Evolutionary conservation across 257 asterid genomes (phyloP), one percentile per base, ranked within the genome.

Genomic region (Anisodus acutangulus): DNA sequence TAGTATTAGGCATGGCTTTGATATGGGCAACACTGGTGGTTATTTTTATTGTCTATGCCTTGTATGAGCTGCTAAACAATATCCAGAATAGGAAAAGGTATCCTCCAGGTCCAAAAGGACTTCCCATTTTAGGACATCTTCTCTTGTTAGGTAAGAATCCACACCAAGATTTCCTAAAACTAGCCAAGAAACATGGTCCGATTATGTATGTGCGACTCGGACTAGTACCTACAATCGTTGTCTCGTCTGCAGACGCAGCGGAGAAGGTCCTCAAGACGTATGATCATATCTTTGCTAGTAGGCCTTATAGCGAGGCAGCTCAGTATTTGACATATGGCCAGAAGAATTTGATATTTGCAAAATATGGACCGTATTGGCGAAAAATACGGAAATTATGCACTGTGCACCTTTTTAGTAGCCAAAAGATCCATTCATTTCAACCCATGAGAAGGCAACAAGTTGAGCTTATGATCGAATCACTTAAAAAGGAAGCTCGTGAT

Each of bases 381-480:
- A 64, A 64, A 43, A 64, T 64, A 16, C 71, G 43, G 43, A 64
- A 64, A 26, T 26, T 64, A 41, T 31, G 41, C 8, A 64, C 71
- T 26, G 7, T 10, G 9, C 71, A 64, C 41, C 71, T 26, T 64
- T 26, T 26, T 17, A 64, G 8, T 26, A 64, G 4, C 6, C 71
- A 64, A 64, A 64, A 64, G 71, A 64, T 64, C 71, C 26, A 64
- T 26, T 64, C 43, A 26, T 64, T 64, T 64, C 71, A 26, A 64
- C 10, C 71, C 71, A 64, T 26, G 71, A 64, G 71, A 64, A 64
- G 71, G 17, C n/a, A 64, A 11, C 43, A 64, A 64, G 9, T 64
- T 26, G 71, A 64, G 9, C 9, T 64, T 64, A 64, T 64, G 71
- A 64, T 64, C 43, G 31, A 64, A 64, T 64, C 71, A 37, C 43